A percentile compares a stretch with the other conserved stretches of the same genome.
phyloP scores from a whole-genome alignment of 1,139 yeast species.

The Meyerozyma sp. region DNA sequence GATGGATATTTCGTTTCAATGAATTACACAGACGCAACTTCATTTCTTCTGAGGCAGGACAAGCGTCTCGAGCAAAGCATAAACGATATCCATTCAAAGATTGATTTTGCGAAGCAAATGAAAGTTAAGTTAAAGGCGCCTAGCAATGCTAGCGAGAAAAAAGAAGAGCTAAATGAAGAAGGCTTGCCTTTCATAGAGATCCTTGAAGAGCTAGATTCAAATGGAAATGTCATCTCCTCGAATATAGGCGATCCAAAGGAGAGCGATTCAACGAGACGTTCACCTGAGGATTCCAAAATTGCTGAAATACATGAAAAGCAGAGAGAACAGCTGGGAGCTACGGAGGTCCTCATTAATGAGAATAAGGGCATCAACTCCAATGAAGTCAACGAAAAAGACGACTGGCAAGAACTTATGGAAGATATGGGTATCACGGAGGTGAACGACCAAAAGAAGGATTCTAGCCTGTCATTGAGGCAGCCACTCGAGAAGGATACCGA shows the following conservation, averaged over 20 bases:
- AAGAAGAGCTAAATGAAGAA: constrained; percentile 25
- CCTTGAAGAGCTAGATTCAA: constrained; percentile 78
- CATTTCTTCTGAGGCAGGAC: constrained; percentile 38
- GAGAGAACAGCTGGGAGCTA: constrained; percentile 4
- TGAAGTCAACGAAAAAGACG: constrained; percentile 19
- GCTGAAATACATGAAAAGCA: constrained; percentile 6
- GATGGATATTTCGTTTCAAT: constrained; percentile 57
- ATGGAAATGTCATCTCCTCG: constrained; percentile 54
- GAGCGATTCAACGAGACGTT: too few relatives aligned
- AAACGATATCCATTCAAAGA: constrained; percentile 32
- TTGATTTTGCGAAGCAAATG: constrained; percentile 40
- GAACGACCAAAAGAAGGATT: background rate
- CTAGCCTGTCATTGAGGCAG: background rate
- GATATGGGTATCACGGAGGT: constrained; percentile 42
- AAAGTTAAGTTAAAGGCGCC: constrained; percentile 22
- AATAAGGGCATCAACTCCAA: too few relatives aligned
- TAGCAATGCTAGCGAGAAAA: constrained; percentile 6
- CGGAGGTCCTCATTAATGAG: background rate
- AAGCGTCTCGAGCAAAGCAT: constrained; percentile 31
- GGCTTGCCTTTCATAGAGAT: constrained; percentile 71
- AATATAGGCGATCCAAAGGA: constrained; percentile 16
- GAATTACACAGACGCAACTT: constrained; percentile 36
- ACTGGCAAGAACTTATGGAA: constrained; percentile 37
- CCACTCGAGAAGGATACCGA: too few relatives aligned
- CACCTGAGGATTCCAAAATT: too few relatives aligned